phyloP scores from a whole-genome alignment of 768 basidiomycete species.

The Pleurotus citrinopileatus region DNA sequence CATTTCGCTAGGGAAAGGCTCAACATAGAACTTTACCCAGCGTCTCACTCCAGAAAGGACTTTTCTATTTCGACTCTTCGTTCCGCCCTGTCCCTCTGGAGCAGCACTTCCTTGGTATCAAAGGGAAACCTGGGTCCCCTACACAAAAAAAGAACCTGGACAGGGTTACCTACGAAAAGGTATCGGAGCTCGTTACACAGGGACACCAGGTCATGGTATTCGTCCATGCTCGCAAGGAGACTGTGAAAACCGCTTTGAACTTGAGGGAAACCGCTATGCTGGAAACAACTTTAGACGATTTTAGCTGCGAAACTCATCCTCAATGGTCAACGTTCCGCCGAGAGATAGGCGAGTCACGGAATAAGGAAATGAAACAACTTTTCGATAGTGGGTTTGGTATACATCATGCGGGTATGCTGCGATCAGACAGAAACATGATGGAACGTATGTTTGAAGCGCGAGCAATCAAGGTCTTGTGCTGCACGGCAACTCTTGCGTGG shows the following conservation, averaged over 20 bases:
- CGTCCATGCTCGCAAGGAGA: conserved; percentile 97
- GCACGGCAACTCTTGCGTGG: conserved; percentile 98
- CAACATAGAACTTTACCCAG: too few relatives aligned
- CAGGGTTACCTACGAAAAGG: conserved; percentile 85
- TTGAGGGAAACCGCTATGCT: conserved; percentile 72
- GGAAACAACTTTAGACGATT: conserved; percentile 74
- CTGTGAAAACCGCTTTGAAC: conserved; percentile 84
- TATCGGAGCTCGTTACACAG: conserved; percentile 78
- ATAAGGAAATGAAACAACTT: conserved; percentile 95
- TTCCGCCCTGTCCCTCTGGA: conserved; percentile 96
- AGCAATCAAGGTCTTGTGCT: conserved; percentile 95
- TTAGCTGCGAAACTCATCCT: conserved; percentile 80
- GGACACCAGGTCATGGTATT: conserved; percentile 99
- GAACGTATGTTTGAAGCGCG: conserved; percentile 90
- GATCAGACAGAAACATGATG: conserved; percentile 92
- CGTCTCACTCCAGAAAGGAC: conserved; percentile 79
- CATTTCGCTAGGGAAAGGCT: too few relatives aligned
- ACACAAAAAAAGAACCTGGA: conserved; percentile 85
- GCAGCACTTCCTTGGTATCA: conserved; percentile 94
- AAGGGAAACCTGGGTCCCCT: conserved; percentile 78
- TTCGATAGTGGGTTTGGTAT: conserved; percentile 94
- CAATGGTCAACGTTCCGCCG: conserved; percentile 74
- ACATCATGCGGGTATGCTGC: conserved; percentile 97
- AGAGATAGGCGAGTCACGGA: conserved; percentile 76
- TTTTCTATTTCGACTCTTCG: conserved; percentile 98